Base-by-base conservation (phyloP, 805 yeast genomes). In the Ogataea pignaliae region DNA sequence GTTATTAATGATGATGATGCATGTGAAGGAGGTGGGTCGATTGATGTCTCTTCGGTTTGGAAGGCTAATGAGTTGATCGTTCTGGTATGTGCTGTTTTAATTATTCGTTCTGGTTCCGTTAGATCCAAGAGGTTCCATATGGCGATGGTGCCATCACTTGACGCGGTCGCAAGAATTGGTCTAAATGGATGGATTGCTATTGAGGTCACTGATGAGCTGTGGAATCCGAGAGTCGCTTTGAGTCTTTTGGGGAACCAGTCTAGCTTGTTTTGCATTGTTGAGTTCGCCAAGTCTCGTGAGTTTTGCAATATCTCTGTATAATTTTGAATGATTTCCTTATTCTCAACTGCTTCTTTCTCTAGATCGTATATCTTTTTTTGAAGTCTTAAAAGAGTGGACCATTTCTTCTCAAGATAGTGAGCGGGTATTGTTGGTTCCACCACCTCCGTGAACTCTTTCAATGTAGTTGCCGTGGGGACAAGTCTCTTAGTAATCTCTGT, bases 361-460 rank as follows among this genome's bases (percentile, higher is more conserved):
- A 88, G 63, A 41, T 83, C 91, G 45, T 83, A 67, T 36, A 83
- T 81, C 54, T 78, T 75, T 49, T 81, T 76, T 64, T 91, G 97
- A 29, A 91, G 69, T 37, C 96, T 69, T 29, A 88, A 72, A 3
- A 90, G 91, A 0, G 95, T 82, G 1, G 83, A 73, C 97, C 97
- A 90, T 66, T 89, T 90, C 64, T 83, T 84, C 53, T 84, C 88
- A 34, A 88, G 49, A 38, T 56, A 64, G 32, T 58, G 47, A 3
- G 48, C 45, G 1, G 71, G 69, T 6, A 62, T 53, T 8, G 53
- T 37, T 29, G 36, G 17, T 4, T 44, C 46, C 18, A 40, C 11
- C 2, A 34, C 30, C 13, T 36, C 29, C n/a, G 31, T 38, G 26
- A 37, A 42, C 14, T 43, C 36, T 6, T 43, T 45, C 1, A 36